Conservation (phyloP, 495 filamentous ascomycete species). For the Aspergillus kassunensis region DNA sequence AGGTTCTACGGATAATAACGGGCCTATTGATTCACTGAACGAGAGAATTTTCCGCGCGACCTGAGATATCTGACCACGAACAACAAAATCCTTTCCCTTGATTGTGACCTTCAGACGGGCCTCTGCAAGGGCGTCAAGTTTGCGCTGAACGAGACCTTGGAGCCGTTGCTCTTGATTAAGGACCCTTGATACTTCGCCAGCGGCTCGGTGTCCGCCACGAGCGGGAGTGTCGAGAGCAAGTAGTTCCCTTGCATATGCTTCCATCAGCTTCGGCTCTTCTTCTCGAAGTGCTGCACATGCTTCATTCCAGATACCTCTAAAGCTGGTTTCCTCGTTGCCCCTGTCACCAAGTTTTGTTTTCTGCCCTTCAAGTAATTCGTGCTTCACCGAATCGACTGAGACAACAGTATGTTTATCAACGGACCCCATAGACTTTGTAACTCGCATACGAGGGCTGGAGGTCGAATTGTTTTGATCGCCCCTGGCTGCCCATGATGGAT, state of each 20-base stretch:
- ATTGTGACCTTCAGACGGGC: not conserved
- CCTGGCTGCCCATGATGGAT: too few relatives aligned
- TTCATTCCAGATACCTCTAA: not conserved
- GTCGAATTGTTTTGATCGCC: too few relatives aligned
- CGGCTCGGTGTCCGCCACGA: too few relatives aligned
- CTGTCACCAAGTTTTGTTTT: too few relatives aligned
- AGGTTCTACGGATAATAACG: conserved; percentile 17
- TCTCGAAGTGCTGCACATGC: not conserved
- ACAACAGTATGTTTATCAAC: too few relatives aligned
- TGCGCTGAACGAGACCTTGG: not conserved
- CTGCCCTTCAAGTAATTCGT: too few relatives aligned
- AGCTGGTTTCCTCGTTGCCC: too few relatives aligned
- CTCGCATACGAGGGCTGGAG: too few relatives aligned
- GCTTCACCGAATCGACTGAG: too few relatives aligned
- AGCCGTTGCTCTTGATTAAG: too few relatives aligned
- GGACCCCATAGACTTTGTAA: too few relatives aligned
- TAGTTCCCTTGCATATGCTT: not conserved
- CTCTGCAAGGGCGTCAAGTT: not conserved
- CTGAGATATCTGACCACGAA: not conserved
- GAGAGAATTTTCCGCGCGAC: not conserved
- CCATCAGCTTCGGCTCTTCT: not conserved
- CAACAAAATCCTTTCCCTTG: not conserved
- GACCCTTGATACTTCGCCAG: not conserved
- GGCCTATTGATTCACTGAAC: conserved; percentile 10
- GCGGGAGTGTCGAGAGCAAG: not conserved